Percentiles rank a stretch among this genome's conserved stretches.
Conservation (phyloP, 345 rosid species). For the thale cress (Arabidopsis thaliana) region DNA sequence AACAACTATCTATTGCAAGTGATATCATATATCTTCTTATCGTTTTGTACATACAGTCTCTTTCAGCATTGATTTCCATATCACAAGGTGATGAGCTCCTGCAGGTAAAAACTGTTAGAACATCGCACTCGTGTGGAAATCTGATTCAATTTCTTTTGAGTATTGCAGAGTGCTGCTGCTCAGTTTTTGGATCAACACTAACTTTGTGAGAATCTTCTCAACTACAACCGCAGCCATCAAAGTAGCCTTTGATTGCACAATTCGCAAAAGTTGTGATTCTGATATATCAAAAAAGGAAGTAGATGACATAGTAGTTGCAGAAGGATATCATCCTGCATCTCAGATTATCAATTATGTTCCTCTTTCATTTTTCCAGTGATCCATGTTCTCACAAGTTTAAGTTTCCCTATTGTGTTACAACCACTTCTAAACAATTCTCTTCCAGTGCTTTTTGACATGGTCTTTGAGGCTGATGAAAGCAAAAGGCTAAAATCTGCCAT, state of each 20-base stretch:
- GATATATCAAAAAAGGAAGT: no score
- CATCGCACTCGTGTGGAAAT: no score
- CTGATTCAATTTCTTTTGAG: no score
- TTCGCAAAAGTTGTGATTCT: not conserved
- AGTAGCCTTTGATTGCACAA: no score
- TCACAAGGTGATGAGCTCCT: not conserved
- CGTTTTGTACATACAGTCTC: not conserved
- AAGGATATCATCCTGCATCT: not conserved
- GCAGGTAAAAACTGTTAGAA: not conserved
- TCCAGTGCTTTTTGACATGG: not conserved
- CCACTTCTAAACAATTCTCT: not conserved
- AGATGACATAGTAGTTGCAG: not conserved
- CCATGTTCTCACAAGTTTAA: not conserved
- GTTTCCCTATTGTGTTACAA: not conserved
- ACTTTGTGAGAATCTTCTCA: no score
- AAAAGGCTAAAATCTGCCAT: no score
- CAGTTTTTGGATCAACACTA: no score
- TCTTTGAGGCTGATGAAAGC: not conserved
- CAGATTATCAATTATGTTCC: no score
- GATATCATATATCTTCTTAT: constrained; percentile 39
- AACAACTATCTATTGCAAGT: constrained; percentile 59
- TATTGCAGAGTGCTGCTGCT: no score
- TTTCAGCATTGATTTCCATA: not conserved
- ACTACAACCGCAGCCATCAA: no score
- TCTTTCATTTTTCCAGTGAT: not conserved